Evolutionary conservation across 805 yeast genomes (phyloP).

Genomic region (Saccharomyces jurei): DNA sequence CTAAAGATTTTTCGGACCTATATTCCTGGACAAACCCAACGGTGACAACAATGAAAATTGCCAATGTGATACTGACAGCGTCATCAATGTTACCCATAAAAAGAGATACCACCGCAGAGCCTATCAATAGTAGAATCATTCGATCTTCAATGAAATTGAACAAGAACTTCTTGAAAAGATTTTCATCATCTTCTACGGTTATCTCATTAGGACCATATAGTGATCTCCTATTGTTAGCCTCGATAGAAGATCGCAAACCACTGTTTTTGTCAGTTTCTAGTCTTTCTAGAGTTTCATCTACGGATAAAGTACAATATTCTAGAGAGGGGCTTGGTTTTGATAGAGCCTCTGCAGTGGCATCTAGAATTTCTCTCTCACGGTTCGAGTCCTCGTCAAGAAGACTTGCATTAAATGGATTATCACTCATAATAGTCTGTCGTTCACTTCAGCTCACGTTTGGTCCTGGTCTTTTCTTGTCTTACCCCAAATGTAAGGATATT

Average conservation of each 20-base stretch:
- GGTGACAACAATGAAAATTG: slow-evolving; percentile 85
- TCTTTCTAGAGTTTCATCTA: slow-evolving; percentile 55
- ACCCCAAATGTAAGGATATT: background rate
- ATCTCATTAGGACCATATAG: slow-evolving; percentile 80
- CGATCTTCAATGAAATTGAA: slow-evolving; percentile 86
- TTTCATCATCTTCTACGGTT: slow-evolving; percentile 66
- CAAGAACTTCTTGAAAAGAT: slow-evolving; percentile 59
- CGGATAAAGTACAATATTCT: slow-evolving; percentile 50
- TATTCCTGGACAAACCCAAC: slow-evolving; percentile 98
- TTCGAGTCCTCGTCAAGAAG: slow-evolving; percentile 1
- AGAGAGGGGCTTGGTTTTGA: slow-evolving; percentile 47
- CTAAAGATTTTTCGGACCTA: slow-evolving; percentile 87
- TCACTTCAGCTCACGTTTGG: background rate
- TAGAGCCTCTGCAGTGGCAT: slow-evolving; percentile 20
- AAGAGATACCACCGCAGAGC: slow-evolving; percentile 80
- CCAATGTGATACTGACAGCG: slow-evolving; percentile 87
- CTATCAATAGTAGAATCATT: slow-evolving; percentile 76
- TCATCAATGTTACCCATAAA: slow-evolving; percentile 95
- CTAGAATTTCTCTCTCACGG: slow-evolving; percentile 9
- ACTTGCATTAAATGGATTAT: slow-evolving; percentile 29
- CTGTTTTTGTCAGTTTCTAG: slow-evolving; percentile 49
- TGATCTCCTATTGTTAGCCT: slow-evolving; percentile 60
- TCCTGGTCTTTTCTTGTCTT: background rate
- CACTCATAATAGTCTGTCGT: slow-evolving; percentile 17
- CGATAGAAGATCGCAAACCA: slow-evolving; percentile 67